Conservation (phyloP, 139 green algal species). For the Chlamydomonas sphaeroides region DNA sequence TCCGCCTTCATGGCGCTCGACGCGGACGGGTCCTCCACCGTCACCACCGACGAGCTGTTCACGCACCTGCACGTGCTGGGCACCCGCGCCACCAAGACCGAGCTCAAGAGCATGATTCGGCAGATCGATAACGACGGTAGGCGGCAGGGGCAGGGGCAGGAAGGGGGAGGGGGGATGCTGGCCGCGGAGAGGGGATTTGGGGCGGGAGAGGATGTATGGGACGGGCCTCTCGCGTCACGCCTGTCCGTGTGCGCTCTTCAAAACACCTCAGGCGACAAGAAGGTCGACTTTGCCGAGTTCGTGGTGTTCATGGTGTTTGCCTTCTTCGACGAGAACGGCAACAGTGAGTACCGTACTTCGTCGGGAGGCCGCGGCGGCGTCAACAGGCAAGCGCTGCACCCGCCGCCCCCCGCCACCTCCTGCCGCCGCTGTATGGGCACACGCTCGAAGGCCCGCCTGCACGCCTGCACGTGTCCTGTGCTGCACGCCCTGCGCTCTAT, state of each 20-base stretch:
- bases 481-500: too few relatives aligned
- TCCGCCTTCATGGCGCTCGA: slow-evolving; percentile 24
- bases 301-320: slow-evolving; percentile 39
- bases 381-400: too few relatives aligned
- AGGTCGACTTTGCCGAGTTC: slow-evolving; percentile 33
- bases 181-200: not conserved
- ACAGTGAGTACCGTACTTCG: slow-evolving; percentile 31
- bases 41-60: slow-evolving; percentile 31
- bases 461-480: too few relatives aligned
- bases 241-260: too few relatives aligned
- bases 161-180: not conserved
- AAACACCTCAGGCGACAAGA: not conserved
- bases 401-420: too few relatives aligned
- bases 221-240: too few relatives aligned
- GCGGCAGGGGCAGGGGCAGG: not conserved
- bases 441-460: too few relatives aligned
- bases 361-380: too few relatives aligned
- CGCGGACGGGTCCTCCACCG: not conserved
- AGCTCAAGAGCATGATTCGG: slow-evolving; percentile 28
- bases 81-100: slow-evolving; percentile 18
- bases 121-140: slow-evolving; percentile 35
- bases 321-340: slow-evolving; percentile 27
- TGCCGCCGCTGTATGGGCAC: too few relatives aligned
- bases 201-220: not conserved
- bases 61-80: slow-evolving; percentile 29